Base-by-base conservation (phyloP, 257 asterid genomes). In the Plantago ovata region DNA sequence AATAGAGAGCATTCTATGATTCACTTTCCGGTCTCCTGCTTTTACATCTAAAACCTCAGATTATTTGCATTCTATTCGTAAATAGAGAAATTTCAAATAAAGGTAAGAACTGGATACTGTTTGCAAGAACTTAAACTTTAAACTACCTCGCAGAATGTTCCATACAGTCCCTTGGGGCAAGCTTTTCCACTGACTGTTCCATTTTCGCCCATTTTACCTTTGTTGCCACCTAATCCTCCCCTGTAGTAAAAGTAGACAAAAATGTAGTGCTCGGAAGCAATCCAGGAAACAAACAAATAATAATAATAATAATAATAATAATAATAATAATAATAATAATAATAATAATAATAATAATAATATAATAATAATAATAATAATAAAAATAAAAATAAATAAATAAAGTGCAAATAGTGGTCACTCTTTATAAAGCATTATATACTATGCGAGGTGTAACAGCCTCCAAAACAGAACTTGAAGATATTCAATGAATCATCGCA, bases 81-180 rank as follows among this genome's bases (percentile, higher is more conserved):
- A 11, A 3, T 10, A 21, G 12, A 10, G 28, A 22, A 7, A 23
- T 22, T 19, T 13, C 10, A 23, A 50, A 50, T 50, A 50, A 9
- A 50, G 38, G 6, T 50, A 50, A 50, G 19, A 20, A 13, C 56
- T 50, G 32, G 38, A 12, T 50, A 23, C 28, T 52, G 54, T 15
- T 43, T 28, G 14, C 14, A 65, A 13, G 33, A 38, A 59, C 71
- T 61, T 11, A 58, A 64, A 56, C 32, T 14, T 18, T 40, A 15
- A 40, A 54, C 56, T 77, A 89, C 97, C 96, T 83, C 79, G 41
- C 99, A 93, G 63, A 84, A 93, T 63, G 58, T 79, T 60, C 99
- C 99, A 75, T 82, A 89, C 56, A 93, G 97, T 56, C 99, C 99
- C 71, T 68, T 81, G 10, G 99, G 99, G 61, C 99, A 93, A 50